Percentiles rank a stretch among this genome's conserved stretches.
Conservation (phyloP, 2,329 filamentous ascomycete species). For the Uncinocarpus reesii region DNA sequence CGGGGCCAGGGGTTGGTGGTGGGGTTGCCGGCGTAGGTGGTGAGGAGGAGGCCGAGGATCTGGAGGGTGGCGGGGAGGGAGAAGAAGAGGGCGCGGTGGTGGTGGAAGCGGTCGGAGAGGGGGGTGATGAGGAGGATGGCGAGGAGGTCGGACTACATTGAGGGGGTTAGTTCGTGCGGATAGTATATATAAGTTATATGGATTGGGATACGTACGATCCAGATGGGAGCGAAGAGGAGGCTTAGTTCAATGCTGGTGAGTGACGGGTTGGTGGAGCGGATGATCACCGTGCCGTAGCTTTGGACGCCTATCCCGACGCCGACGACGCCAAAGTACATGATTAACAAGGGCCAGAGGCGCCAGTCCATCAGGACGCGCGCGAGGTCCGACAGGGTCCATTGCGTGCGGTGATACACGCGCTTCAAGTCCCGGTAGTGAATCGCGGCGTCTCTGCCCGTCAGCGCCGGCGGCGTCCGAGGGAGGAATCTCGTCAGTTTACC, state of each 20-base stretch:
- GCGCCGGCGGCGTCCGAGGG: constrained; percentile 57
- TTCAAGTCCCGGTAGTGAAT: constrained; percentile 76
- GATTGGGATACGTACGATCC: constrained; percentile 54
- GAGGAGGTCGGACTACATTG: constrained; percentile 64
- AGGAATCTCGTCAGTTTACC: constrained; percentile 42
- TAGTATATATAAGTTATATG: background rate
- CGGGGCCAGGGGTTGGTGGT: constrained; percentile 61
- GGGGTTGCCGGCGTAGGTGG: constrained; percentile 57
- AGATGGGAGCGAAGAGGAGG: constrained; percentile 79
- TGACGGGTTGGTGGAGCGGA: constrained; percentile 61
- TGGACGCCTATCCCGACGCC: constrained; percentile 86
- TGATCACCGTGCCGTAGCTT: constrained; percentile 79
- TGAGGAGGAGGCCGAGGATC: constrained; percentile 68
- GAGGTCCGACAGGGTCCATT: constrained; percentile 65
- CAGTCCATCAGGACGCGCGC: constrained; percentile 65
- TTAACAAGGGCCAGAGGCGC: constrained; percentile 71
- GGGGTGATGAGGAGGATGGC: constrained; percentile 79
- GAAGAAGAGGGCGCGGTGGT: constrained; percentile 70
- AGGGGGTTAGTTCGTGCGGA: background rate
- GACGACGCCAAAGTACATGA: constrained; percentile 95
- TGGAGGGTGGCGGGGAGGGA: constrained; percentile 64
- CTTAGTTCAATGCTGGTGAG: constrained; percentile 67
- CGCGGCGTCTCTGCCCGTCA: constrained; percentile 64
- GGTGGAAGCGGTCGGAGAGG: constrained; percentile 76
- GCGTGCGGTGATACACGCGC: constrained; percentile 64